Percentiles rank a stretch among this genome's conserved stretches.
Conservation (phyloP, 768 basidiomycete species). For the Pholiota molesta region DNA sequence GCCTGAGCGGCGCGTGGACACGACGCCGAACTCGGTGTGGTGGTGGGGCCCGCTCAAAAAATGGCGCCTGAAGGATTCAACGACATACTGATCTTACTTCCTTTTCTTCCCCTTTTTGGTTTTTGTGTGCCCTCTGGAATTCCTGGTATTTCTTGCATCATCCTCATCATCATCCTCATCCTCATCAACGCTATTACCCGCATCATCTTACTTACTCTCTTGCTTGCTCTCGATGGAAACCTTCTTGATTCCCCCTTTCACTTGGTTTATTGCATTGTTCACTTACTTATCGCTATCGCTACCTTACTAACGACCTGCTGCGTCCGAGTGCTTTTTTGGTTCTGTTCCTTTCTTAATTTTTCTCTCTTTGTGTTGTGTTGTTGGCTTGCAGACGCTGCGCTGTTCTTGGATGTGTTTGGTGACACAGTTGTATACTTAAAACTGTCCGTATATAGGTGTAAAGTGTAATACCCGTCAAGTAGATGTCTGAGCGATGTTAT, state of each 20-base stretch:
- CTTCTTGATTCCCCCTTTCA: neutral
- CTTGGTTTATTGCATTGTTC: neutral
- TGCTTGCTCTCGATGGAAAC: neutral
- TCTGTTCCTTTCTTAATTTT: neutral
- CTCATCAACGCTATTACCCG: neutral
- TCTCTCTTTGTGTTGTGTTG: neutral
- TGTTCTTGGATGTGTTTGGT: neutral
- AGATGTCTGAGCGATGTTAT: too few species aligned
- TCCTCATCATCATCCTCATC: neutral
- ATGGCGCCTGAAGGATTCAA: constrained; percentile 81
- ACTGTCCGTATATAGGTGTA: neutral
- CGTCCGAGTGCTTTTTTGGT: too few species aligned
- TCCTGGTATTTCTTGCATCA: neutral
- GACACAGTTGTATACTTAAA: neutral
- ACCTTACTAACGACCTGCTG: neutral
- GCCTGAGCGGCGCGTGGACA: constrained; percentile 13
- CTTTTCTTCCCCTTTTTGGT: neutral
- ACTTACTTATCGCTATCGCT: neutral
- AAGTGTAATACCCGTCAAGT: neutral
- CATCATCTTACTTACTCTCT: neutral
- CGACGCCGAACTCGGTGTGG: constrained; percentile 53
- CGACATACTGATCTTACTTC: constrained; percentile 51
- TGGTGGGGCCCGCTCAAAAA: constrained; percentile 80
- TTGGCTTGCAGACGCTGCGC: neutral
- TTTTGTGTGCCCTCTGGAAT: neutral